These are phyloP conservation scores for Phaeotremella fagi DNA, from an alignment of 768 basidiomycete species.

Conservation along the genomic window DNA sequence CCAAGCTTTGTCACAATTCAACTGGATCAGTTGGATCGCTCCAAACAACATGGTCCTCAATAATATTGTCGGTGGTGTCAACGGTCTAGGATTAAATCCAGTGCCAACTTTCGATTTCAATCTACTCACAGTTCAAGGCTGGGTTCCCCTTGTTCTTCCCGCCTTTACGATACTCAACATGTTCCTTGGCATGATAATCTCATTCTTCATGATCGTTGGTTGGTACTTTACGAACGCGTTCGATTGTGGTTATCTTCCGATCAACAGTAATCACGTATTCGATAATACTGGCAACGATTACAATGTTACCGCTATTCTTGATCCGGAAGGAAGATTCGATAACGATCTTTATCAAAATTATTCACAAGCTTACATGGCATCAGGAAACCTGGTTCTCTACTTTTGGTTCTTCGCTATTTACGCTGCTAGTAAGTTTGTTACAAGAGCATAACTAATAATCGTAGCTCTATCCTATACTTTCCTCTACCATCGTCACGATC, in stretches of 20 bases:
- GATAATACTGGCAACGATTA: constrained; percentile 55
- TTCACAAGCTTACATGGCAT: constrained; percentile 52
- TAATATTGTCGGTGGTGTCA: constrained; percentile 38
- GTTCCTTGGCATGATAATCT: constrained; percentile 43
- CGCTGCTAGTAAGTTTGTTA: constrained; percentile 8
- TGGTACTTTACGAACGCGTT: constrained; percentile 33
- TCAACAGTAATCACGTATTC: constrained; percentile 48
- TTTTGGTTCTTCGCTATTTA: constrained; percentile 52
- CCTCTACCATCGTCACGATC: constrained; percentile 26
- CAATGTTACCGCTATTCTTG: constrained; percentile 53
- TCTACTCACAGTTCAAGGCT: constrained; percentile 26
- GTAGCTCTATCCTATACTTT: constrained; percentile 13
- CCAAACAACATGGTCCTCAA: constrained; percentile 48
- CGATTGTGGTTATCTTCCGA: constrained; percentile 46
- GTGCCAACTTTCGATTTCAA: constrained; percentile 51
- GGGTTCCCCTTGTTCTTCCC: constrained; percentile 46
- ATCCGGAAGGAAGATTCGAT: constrained; percentile 51
- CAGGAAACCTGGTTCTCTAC: constrained; percentile 51
- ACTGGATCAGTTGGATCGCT: constrained; percentile 51
- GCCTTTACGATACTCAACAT: constrained; percentile 52
- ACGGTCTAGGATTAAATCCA: constrained; percentile 50
- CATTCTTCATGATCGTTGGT: constrained; percentile 25
- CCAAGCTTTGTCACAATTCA: constrained; percentile 33
- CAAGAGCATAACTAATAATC: background rate
- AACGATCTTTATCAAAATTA: constrained; percentile 53